A percentile compares a stretch with the other conserved stretches of the same genome.
Conservation (phyloP, 345 rosid genomes). For the Turnera subulata region DNA sequence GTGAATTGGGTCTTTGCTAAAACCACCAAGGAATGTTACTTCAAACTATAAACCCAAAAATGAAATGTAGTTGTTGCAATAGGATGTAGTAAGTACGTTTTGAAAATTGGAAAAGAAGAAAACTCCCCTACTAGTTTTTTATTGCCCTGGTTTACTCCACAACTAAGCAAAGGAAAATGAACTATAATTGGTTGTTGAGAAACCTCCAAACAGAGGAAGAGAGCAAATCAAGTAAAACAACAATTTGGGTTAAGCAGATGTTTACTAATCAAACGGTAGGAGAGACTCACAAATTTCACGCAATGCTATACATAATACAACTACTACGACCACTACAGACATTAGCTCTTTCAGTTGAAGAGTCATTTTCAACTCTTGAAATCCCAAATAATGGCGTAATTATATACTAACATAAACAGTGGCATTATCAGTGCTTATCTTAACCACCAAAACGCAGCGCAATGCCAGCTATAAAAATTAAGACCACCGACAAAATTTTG, state of each 20-base stretch:
- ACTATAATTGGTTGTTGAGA: constrained; percentile 8
- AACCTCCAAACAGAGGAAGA: constrained; percentile 3
- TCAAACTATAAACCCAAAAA: neutral
- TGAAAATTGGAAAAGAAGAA: neutral
- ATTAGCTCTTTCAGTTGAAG: constrained; percentile 12
- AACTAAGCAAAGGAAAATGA: neutral
- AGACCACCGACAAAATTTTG: neutral
- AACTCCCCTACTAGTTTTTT: neutral
- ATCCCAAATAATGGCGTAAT: neutral
- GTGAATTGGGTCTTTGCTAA: neutral
- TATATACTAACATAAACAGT: neutral
- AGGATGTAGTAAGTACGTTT: too few relatives aligned
- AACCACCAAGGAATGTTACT: neutral
- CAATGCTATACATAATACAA: constrained; percentile 10
- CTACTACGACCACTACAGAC: neutral
- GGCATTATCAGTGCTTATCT: constrained; percentile 7
- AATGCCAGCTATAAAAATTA: neutral
- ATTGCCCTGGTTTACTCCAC: neutral
- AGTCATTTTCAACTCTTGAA: constrained; percentile 18
- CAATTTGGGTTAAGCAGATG: neutral
- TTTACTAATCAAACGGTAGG: neutral
- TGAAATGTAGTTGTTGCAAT: too few relatives aligned
- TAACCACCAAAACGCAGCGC: constrained; percentile 20
- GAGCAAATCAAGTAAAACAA: neutral
- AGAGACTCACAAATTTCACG: constrained; percentile 8